These are phyloP conservation scores for Solidago caesia DNA, from an alignment of 129 eudicot genomes.

Conservation along the genomic window DNA sequence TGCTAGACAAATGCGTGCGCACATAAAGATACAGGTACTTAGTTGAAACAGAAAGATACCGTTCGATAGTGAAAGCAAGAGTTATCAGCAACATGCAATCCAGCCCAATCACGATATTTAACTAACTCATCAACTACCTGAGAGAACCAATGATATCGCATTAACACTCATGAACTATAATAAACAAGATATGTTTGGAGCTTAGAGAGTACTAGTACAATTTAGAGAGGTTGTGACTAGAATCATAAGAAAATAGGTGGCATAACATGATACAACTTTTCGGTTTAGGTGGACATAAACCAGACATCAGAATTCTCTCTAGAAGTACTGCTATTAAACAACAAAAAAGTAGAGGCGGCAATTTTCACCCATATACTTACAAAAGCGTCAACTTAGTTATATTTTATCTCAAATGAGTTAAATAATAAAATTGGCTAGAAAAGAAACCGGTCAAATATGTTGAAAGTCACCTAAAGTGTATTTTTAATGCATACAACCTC, in stretches of 20 bases:
- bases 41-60: slow-evolving; percentile 38
- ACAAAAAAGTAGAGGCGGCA: not conserved
- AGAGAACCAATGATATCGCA: not conserved
- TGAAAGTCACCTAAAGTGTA: no score
- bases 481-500: not conserved
- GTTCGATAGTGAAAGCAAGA: slow-evolving; percentile 93
- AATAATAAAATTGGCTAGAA: not conserved
- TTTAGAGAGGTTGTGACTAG: not conserved
- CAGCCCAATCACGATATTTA: slow-evolving; percentile 70
- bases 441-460: not conserved
- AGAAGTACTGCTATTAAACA: not conserved
- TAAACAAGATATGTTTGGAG: not conserved
- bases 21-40: not conserved
- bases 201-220: not conserved
- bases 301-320: not conserved
- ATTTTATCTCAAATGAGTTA: not conserved
- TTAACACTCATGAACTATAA: slow-evolving; percentile 17
- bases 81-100: slow-evolving; percentile 86
- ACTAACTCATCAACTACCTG: slow-evolving; percentile 65
- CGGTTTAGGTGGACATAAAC: no score
- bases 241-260: not conserved
- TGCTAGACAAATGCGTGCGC: not conserved
- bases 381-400: not conserved
- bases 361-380: not conserved
- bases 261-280: not conserved